Evolutionary conservation across 768 basidiomycete genomes (phyloP), one percentile per base, ranked within the genome.

Genomic region (Boletus insuetus): DNA sequence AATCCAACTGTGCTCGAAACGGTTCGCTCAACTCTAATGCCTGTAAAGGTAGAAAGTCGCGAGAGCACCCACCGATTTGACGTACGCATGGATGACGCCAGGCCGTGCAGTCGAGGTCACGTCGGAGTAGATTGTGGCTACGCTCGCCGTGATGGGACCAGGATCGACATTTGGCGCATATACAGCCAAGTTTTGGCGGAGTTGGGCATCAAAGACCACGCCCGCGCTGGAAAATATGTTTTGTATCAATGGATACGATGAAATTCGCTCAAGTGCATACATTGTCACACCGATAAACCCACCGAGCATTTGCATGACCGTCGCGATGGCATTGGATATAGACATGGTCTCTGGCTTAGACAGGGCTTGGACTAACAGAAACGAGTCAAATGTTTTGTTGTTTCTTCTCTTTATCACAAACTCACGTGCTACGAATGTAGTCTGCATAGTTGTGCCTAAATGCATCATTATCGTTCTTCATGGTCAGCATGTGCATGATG

Each of bases 291-390:
- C 56, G 17, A 63, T 39, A 24, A 55, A 58, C 2, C 51, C 58
- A 41, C 52, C 58, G 13, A 60, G 43, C 24, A 60, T 61, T 44
- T 52, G 58, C 56, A 54, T 52, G 46, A 58, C 49, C 5, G 49
- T 51, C 5, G 51, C 58, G 31, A 58, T 48, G 16, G 55, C 53
- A 14, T 50, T 56, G 13, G 40, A 59, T 13, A 56, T 26, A 16
- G 54, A 38, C 1, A 63, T 46, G 3, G 46, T 47, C 9, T 56
- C 38, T 4, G 43, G 43, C 11, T 59, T 54, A 14, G 51, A 37
- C 7, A 54, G 32, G 0, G 49, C 54, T 46, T 62, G 58, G 26
- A 62, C 60, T 62, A 22, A 2, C 7, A 38, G 22, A 20, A 46
- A 9, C 12, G 8, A n/a, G 31, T 42, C 20, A 45, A 40, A 13